phyloP scores from a whole-genome alignment of 2,329 filamentous ascomycete species.

The Drechmeria coniospora region DNA sequence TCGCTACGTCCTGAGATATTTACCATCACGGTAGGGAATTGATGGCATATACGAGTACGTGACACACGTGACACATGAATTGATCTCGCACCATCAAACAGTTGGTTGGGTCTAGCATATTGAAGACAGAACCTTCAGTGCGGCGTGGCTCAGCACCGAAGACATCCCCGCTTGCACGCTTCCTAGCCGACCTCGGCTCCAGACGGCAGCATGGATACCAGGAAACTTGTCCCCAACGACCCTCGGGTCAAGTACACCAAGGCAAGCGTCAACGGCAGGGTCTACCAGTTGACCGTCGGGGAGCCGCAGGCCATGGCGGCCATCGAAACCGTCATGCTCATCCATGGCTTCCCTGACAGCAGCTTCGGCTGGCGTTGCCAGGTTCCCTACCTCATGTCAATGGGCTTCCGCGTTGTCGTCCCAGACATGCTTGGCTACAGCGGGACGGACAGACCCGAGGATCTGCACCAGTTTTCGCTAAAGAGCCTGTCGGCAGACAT shows the following conservation, averaged over 20 bases:
- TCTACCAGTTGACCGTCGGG: constrained; percentile 50
- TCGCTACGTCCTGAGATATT: too few species aligned
- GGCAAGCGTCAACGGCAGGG: constrained; percentile 49
- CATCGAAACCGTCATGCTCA: constrained; percentile 34
- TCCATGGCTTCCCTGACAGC: constrained; percentile 75
- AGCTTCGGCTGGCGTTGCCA: constrained; percentile 81
- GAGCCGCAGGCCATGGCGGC: constrained; percentile 27
- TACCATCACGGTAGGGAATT: too few species aligned
- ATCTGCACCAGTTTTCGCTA: constrained; percentile 47
- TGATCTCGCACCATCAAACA: too few species aligned
- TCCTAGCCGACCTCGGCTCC: not conserved
- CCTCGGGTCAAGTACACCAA: constrained; percentile 48
- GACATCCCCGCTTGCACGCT: not conserved
- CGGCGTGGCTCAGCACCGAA: not conserved
- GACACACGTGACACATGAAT: too few species aligned
- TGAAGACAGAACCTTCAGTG: too few species aligned
- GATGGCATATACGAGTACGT: too few species aligned
- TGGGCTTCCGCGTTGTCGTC: constrained; percentile 65
- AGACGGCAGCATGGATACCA: constrained; percentile 29
- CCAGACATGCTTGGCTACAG: constrained; percentile 83
- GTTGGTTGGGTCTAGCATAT: too few species aligned
- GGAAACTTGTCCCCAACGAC: constrained; percentile 53
- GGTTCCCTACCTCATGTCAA: constrained; percentile 57
- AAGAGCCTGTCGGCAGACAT: constrained; percentile 65
- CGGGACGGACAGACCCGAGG: constrained; percentile 52